These are phyloP conservation scores for Phaeosphaeria sp. DNA, from an alignment of 2,329 filamentous ascomycete species.

Conservation along the genomic window DNA sequence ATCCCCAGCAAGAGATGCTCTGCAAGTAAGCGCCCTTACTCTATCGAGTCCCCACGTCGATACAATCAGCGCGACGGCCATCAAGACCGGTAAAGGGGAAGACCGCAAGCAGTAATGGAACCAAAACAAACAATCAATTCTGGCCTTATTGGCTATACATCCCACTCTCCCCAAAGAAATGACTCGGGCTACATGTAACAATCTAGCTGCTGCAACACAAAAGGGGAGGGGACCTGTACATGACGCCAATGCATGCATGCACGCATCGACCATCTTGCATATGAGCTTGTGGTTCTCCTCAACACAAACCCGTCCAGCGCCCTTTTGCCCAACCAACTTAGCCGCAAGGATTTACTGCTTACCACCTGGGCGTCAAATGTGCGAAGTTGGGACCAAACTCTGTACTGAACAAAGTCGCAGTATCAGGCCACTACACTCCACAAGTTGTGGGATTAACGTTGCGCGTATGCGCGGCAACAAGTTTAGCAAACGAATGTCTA, in stretches of 20 bases:
- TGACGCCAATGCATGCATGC: conserved; percentile 37
- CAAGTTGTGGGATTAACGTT: background rate
- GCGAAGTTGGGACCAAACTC: background rate
- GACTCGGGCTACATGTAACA: conserved; percentile 26
- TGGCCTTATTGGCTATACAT: background rate
- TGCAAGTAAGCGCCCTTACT: conserved; percentile 29
- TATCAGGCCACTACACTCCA: background rate
- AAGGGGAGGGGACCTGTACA: conserved; percentile 30
- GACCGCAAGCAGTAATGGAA: background rate
- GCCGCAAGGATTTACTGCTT: conserved; percentile 13
- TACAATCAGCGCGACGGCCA: background rate
- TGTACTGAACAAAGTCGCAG: background rate
- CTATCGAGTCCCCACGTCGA: conserved; percentile 1
- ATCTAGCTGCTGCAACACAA: conserved; percentile 27
- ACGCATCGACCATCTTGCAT: conserved; percentile 35
- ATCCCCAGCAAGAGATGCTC: conserved; percentile 10
- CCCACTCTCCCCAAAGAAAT: conserved; percentile 11
- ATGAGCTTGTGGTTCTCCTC: conserved; percentile 7
- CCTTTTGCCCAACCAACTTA: conserved; percentile 34
- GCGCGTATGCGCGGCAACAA: background rate
- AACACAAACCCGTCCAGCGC: conserved; percentile 12
- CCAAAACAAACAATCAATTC: background rate
- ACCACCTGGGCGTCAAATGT: background rate
- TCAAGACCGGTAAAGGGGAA: conserved; percentile 6
- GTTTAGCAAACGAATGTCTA: background rate